Evolutionary conservation across 495 filamentous ascomycete genomes (phyloP).

Genomic region (Rostrohypoxylon terebratum): DNA sequence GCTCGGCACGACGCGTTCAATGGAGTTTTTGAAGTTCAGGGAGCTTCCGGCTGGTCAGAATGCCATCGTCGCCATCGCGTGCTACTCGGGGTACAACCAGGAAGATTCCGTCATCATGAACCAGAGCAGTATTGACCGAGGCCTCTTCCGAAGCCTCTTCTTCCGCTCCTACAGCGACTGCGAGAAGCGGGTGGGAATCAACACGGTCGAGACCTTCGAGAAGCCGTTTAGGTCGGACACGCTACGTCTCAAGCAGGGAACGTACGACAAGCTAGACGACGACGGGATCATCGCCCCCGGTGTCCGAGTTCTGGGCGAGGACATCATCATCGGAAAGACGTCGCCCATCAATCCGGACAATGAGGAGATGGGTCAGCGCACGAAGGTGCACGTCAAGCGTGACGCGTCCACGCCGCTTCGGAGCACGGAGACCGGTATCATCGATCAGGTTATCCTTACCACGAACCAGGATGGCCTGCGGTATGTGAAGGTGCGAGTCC

Average conservation of each 20-base stretch:
- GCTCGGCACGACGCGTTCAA: conserved; percentile 92
- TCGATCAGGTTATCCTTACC: conserved; percentile 91
- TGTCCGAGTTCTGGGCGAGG: conserved; percentile 93
- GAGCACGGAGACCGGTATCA: conserved; percentile 95
- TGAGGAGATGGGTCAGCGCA: conserved; percentile 92
- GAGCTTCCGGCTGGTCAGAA: conserved; percentile 98
- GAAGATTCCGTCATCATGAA: conserved; percentile 99
- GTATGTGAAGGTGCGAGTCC: conserved; percentile 96
- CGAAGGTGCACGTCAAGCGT: conserved; percentile 88
- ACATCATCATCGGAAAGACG: conserved; percentile 99
- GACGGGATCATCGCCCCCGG: conserved; percentile 95
- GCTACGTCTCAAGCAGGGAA: conserved; percentile 89
- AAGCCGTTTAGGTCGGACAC: conserved; percentile 92
- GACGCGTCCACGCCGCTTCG: conserved; percentile 94
- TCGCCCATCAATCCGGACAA: conserved; percentile 91
- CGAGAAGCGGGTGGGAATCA: conserved; percentile 93
- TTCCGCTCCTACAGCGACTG: conserved; percentile 96
- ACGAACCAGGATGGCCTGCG: conserved; percentile 90
- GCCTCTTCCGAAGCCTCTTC: conserved; percentile 96
- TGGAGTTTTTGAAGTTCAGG: conserved; percentile 98
- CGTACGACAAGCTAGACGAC: conserved; percentile 97
- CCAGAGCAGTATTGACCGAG: conserved; percentile 97
- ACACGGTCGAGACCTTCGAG: conserved; percentile 90
- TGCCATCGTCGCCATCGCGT: conserved; percentile 96
- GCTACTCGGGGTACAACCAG: conserved; percentile 99